Evolutionary conservation across 2,329 filamentous ascomycete species (phyloP).

Genomic region (Aspergillus proliferans): DNA sequence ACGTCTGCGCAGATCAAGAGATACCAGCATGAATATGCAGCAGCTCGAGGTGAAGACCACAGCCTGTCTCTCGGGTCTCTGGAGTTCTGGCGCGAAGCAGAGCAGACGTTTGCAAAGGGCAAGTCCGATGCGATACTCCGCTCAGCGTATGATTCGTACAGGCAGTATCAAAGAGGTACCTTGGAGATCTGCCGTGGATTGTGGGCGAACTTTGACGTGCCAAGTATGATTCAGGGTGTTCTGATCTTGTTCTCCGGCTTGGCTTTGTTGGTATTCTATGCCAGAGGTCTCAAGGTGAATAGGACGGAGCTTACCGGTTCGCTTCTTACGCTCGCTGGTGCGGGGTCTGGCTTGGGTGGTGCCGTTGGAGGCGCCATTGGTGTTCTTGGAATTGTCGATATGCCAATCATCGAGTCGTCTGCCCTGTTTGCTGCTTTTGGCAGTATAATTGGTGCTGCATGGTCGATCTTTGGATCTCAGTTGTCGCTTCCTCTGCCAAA

Average conservation of each 20-base stretch:
- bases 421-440: conserved; percentile 39
- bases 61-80: conserved; percentile 51
- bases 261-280: conserved; percentile 65
- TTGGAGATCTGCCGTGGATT: conserved; percentile 72
- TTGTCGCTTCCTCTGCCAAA: conserved; percentile 56
- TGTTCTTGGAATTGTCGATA: conserved; percentile 20
- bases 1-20: conserved; percentile 79
- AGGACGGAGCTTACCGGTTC: conserved; percentile 48
- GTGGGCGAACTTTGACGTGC: conserved; percentile 88
- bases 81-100: conserved; percentile 55
- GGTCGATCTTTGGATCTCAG: conserved; percentile 33
- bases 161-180: conserved; percentile 70
- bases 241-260: conserved; percentile 63
- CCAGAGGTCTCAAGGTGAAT: conserved; percentile 51
- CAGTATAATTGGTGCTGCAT: conserved; percentile 39
- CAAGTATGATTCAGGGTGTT: conserved; percentile 78
- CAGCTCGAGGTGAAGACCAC: conserved; percentile 62
- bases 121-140: conserved; percentile 35
- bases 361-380: conserved; percentile 19
- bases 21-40: conserved; percentile 79
- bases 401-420: conserved; percentile 26
- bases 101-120: conserved; percentile 40
- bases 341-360: conserved; percentile 44
- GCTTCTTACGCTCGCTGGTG: conserved; percentile 46
- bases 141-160: conserved; percentile 53